Conservation (phyloP, 371 early-diverging fungal species). For the Chytridium lagenaria region DNA sequence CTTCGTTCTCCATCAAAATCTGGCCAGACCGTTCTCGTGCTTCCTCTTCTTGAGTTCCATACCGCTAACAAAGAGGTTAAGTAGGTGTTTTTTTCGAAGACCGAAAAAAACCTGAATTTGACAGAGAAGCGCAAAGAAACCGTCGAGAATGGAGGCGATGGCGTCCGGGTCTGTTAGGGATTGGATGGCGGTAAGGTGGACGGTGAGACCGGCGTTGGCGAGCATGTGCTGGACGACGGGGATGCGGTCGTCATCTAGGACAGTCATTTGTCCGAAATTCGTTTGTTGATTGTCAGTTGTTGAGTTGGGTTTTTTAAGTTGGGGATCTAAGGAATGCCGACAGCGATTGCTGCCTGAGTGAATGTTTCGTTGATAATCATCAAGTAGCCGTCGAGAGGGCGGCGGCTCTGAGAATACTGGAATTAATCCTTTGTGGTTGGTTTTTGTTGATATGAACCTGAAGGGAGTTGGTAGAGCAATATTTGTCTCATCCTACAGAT, state of each 20-base stretch:
- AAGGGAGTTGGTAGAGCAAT: too few relatives aligned
- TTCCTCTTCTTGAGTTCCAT: neutral
- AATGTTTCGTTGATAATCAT: too few relatives aligned
- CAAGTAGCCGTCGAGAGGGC: too few relatives aligned
- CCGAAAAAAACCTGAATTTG: neutral
- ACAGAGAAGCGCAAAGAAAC: constrained; percentile 3
- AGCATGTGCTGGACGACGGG: constrained; percentile 10
- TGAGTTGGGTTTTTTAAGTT: too few relatives aligned
- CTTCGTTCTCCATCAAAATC: neutral
- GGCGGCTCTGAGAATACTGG: too few relatives aligned
- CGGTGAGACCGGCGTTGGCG: neutral
- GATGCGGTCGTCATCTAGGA: neutral
- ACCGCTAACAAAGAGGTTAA: neutral
- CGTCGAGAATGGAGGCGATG: neutral
- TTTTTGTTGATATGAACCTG: too few relatives aligned
- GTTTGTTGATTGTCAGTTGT: too few relatives aligned
- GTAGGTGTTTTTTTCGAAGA: neutral
- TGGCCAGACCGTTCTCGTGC: neutral
- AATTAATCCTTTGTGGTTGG: too few relatives aligned
- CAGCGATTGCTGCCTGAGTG: too few relatives aligned
- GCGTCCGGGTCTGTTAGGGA: neutral
- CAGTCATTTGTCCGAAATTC: neutral
- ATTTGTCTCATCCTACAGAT: too few relatives aligned
- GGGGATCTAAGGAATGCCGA: too few relatives aligned
- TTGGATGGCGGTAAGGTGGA: neutral